Percentiles rank a stretch among this genome's conserved stretches.
Evolutionary conservation across 768 basidiomycete genomes (phyloP).

Genomic region (Cystobasidium tubakii): DNA sequence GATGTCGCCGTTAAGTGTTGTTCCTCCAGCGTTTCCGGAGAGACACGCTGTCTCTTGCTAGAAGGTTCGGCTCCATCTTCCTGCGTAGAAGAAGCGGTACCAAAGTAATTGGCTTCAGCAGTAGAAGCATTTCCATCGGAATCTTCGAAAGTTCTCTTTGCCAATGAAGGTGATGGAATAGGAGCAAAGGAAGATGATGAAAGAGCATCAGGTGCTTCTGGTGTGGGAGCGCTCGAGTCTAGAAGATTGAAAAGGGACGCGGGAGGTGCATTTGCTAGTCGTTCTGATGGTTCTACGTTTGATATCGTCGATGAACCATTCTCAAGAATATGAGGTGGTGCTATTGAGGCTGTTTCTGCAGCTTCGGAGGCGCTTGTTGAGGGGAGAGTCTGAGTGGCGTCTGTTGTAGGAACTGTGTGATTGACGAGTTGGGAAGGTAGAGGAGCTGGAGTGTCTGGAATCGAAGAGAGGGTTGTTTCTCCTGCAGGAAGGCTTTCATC

Average conservation of each 20-base stretch:
- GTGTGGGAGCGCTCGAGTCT: background rate
- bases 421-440: constrained; percentile 33
- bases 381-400: background rate
- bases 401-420: constrained; percentile 15
- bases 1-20: background rate
- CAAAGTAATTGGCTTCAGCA: constrained; percentile 11
- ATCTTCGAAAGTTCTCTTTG: constrained; percentile 28
- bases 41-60: constrained; percentile 18
- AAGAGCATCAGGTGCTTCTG: background rate
- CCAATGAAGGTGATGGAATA: background rate
- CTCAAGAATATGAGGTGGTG: background rate
- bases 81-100: background rate
- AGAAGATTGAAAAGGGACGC: constrained; percentile 1
- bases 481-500: background rate
- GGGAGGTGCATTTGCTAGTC: background rate
- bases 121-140: background rate
- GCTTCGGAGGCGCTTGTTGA: background rate
- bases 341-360: background rate
- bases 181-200: background rate
- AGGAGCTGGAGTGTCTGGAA: constrained; percentile 26
- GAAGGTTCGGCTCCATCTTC: constrained; percentile 8
- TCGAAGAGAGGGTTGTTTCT: background rate
- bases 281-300: background rate
- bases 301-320: background rate
- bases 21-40: background rate